phyloP scores from a whole-genome alignment of 768 basidiomycete genomes.

The Suillus spraguei region DNA sequence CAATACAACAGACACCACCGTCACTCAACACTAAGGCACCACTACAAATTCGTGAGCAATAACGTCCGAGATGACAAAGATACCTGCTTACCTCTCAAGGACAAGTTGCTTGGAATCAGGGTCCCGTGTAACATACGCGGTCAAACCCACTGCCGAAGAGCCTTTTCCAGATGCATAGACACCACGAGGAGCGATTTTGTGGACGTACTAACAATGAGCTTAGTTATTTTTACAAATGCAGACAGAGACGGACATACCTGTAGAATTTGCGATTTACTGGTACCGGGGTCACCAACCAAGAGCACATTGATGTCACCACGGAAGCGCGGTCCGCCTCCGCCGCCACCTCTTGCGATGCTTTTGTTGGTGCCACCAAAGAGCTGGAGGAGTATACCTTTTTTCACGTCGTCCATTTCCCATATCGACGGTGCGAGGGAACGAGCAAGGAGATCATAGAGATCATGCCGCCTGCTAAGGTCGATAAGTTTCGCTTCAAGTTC shows the following conservation, averaged over 20 bases:
- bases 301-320: constrained; percentile 98
- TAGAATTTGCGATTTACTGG: constrained; percentile 93
- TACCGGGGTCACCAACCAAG: constrained; percentile 97
- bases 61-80: background rate
- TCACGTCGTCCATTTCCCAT: constrained; percentile 99
- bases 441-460: constrained; percentile 86
- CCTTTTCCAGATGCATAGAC: constrained; percentile 99
- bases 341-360: constrained; percentile 88
- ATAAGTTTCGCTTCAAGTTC: constrained; percentile 81
- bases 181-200: constrained; percentile 97
- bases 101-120: constrained; percentile 98
- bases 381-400: constrained; percentile 96
- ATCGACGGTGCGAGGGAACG: constrained; percentile 91
- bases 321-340: constrained; percentile 94
- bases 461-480: constrained; percentile 70
- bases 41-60: constrained; percentile 40
- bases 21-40: constrained; percentile 94
- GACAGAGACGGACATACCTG: constrained; percentile 52
- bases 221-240: background rate
- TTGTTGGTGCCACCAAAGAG: constrained; percentile 99
- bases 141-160: constrained; percentile 97
- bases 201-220: constrained; percentile 73
- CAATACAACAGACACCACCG: constrained; percentile 97
- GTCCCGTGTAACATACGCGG: constrained; percentile 97
- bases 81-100: constrained; percentile 76